These are phyloP conservation scores for Lolium perenne DNA, from an alignment of 176 grass and related monocot genomes.

Conservation along the genomic window DNA sequence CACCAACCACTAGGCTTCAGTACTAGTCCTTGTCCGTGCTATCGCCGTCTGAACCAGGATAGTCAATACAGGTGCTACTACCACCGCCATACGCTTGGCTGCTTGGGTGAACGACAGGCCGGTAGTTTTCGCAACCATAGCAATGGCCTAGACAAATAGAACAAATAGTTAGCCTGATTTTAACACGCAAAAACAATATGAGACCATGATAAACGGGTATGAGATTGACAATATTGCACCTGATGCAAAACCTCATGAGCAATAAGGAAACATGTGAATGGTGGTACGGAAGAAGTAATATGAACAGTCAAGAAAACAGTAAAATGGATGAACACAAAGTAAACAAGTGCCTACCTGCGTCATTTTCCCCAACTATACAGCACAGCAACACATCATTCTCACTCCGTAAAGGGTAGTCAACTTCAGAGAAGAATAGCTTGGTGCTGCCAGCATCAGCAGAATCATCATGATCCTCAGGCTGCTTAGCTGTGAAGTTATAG, in stretches of 20 bases:
- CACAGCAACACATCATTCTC: conserved; percentile 15
- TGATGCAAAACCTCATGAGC: not conserved
- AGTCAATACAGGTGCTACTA: conserved; percentile 2
- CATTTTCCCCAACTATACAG: conserved; percentile 22
- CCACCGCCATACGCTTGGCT: not conserved
- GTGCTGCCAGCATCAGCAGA: not conserved
- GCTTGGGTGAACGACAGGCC: not conserved
- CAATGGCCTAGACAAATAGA: not conserved
- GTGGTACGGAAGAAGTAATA: not conserved
- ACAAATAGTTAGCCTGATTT: not conserved
- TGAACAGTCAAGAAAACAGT: not conserved
- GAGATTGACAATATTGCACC: not conserved
- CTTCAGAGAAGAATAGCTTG: conserved; percentile 27
- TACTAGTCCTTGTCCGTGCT: not conserved
- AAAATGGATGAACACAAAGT: not conserved
- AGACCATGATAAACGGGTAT: not conserved
- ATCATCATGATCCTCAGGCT: not conserved
- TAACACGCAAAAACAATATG: too few species aligned
- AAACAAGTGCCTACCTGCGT: conserved; percentile 13
- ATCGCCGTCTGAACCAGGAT: not conserved
- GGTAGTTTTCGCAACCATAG: not conserved
- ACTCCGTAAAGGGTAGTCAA: not conserved
- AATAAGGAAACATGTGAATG: not conserved
- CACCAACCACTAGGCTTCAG: not conserved
- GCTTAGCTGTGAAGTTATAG: conserved; percentile 42